These are phyloP conservation scores for Globisporangium iwayamae DNA, from an alignment of 352 stramenopile species.

Conservation along the genomic window DNA sequence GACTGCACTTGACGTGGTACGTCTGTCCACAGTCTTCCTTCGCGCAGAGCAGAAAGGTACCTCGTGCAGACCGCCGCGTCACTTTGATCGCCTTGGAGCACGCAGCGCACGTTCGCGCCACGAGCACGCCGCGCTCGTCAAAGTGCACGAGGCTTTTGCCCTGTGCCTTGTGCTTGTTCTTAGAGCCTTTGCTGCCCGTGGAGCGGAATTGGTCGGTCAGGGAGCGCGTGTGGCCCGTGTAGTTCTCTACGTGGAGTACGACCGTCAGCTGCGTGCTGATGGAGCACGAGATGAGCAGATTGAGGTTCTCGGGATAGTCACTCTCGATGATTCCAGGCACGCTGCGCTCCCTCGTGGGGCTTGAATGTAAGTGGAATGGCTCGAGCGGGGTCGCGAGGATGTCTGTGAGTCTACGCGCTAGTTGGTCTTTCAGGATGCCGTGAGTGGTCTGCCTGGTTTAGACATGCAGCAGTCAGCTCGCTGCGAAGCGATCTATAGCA, in stretches of 20 bases:
- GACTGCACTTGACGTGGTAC: slow-evolving; percentile 65
- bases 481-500: neutral
- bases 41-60: slow-evolving; percentile 38
- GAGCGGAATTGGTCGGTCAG: slow-evolving; percentile 45
- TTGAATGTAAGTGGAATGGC: slow-evolving; percentile 39
- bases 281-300: slow-evolving; percentile 46
- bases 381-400: slow-evolving; percentile 48
- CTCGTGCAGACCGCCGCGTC: slow-evolving; percentile 18
- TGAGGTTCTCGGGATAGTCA: slow-evolving; percentile 45
- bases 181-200: slow-evolving; percentile 11
- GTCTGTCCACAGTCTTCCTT: slow-evolving; percentile 51
- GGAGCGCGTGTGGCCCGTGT: slow-evolving; percentile 32
- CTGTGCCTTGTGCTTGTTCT: slow-evolving; percentile 9
- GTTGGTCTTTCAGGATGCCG: slow-evolving; percentile 48
- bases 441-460: slow-evolving; percentile 44
- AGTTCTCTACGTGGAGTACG: slow-evolving; percentile 60
- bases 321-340: slow-evolving; percentile 48
- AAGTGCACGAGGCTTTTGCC: slow-evolving; percentile 47
- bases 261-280: slow-evolving; percentile 41
- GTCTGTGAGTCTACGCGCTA: slow-evolving; percentile 51
- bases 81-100: slow-evolving; percentile 52
- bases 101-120: slow-evolving; percentile 43
- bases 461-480: neutral
- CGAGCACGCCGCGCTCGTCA: slow-evolving; percentile 48
- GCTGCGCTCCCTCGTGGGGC: slow-evolving; percentile 40